Conservation (phyloP, 78 protist genomes). For the Cavenderia fasciculata region DNA sequence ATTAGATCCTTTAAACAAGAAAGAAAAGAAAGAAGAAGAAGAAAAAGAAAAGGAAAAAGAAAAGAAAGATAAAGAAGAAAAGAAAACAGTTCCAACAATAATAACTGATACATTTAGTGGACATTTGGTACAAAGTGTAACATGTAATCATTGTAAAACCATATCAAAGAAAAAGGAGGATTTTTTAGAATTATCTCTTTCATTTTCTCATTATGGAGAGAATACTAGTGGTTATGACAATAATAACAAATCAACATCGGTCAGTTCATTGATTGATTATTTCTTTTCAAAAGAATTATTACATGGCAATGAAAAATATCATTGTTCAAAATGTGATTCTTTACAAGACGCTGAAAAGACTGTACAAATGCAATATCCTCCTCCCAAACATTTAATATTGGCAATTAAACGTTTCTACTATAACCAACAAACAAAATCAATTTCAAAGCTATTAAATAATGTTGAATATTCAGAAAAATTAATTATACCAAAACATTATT, state of each 20-base stretch:
- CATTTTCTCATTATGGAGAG: background rate
- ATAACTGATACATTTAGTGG: conserved; percentile 33
- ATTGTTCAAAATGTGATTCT: conserved; percentile 23
- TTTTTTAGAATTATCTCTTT: conserved; percentile 23
- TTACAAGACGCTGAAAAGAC: conserved; percentile 42
- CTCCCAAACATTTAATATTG: conserved; percentile 25
- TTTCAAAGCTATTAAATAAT: conserved; percentile 2
- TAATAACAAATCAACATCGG: too few species aligned
- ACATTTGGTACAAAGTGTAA: background rate
- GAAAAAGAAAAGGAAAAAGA: background rate
- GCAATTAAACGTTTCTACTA: conserved; percentile 24
- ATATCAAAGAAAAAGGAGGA: conserved; percentile 1
- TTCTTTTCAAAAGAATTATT: conserved; percentile 5
- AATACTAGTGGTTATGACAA: background rate
- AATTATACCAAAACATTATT: background rate
- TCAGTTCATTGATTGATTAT: background rate
- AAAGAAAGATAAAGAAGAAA: background rate
- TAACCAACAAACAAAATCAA: conserved; percentile 18
- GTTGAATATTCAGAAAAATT: background rate
- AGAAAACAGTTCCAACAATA: background rate
- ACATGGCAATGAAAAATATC: conserved; percentile 25
- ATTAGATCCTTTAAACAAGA: background rate
- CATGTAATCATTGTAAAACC: conserved; percentile 18
- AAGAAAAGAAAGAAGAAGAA: background rate
- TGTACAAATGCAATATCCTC: background rate